Percentiles rank a stretch among this genome's conserved stretches.
phyloP scores from a whole-genome alignment of 139 green algal genomes.

The Gonium pectorale region DNA sequence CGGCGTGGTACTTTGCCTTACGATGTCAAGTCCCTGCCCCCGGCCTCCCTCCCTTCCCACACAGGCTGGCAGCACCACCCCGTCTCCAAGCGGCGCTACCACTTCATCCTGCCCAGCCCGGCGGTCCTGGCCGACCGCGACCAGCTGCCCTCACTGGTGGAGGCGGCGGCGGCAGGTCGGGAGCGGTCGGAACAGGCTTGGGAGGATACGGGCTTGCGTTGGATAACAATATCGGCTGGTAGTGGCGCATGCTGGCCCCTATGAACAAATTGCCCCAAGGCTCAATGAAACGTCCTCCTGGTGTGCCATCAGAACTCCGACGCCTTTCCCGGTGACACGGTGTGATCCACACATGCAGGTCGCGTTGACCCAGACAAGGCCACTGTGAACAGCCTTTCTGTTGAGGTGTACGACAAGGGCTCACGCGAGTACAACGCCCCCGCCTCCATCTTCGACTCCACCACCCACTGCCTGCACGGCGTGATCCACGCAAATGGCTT shows the following conservation, averaged over 20 bases:
- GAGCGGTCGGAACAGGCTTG: neutral
- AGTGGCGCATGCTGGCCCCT: too few species aligned
- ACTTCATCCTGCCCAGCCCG: conserved; percentile 88
- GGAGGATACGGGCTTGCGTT: too few species aligned
- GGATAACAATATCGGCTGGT: too few species aligned
- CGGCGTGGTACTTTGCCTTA: too few species aligned
- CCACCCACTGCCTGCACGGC: conserved; percentile 90
- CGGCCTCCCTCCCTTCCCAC: neutral
- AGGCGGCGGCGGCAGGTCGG: conserved; percentile 41
- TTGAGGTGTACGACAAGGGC: conserved; percentile 33
- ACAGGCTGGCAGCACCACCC: conserved; percentile 93
- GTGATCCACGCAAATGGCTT: conserved; percentile 95
- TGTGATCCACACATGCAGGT: neutral
- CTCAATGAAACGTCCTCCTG: too few species aligned
- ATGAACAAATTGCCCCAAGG: too few species aligned
- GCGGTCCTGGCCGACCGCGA: conserved; percentile 60
- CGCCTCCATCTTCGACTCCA: conserved; percentile 78
- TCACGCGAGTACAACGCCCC: conserved; percentile 61
- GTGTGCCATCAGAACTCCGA: too few species aligned
- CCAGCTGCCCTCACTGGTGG: conserved; percentile 64
- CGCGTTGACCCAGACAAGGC: neutral
- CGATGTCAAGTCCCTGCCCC: neutral
- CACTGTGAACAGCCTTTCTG: conserved; percentile 14
- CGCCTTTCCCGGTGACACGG: too few species aligned
- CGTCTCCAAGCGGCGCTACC: conserved; percentile 79